phyloP scores from a whole-genome alignment of 495 filamentous ascomycete genomes.

The Astrothelium subdiscretum region DNA sequence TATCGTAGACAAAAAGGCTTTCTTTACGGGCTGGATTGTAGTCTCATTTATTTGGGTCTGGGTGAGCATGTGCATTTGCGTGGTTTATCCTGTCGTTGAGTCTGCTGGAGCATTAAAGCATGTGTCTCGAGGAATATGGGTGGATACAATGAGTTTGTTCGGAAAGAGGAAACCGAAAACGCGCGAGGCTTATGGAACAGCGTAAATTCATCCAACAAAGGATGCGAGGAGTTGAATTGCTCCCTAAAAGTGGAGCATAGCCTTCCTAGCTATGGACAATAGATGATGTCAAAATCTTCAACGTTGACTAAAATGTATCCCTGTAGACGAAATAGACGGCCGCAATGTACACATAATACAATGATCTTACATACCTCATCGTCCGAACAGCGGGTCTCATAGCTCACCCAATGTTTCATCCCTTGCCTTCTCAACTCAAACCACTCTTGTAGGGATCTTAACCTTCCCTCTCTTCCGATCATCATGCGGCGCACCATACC shows the following conservation, averaged over 20 bases:
- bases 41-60: constrained; percentile 37
- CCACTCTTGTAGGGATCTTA: constrained; percentile 59
- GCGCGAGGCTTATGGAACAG: not conserved
- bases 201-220: not conserved
- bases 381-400: too few relatives aligned
- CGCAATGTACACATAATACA: not conserved
- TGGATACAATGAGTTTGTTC: constrained; percentile 4
- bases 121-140: constrained; percentile 8
- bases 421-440: constrained; percentile 15
- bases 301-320: too few relatives aligned
- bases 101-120: constrained; percentile 24
- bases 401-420: not conserved
- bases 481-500: constrained; percentile 58
- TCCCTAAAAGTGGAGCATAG: too few relatives aligned
- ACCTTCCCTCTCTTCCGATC: constrained; percentile 62
- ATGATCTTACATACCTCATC: not conserved
- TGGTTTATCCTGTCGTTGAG: constrained; percentile 34
- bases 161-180: constrained; percentile 6
- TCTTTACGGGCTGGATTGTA: constrained; percentile 36
- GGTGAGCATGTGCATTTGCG: constrained; percentile 32
- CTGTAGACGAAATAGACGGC: not conserved
- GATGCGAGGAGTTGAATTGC: not conserved
- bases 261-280: too few relatives aligned
- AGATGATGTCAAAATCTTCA: too few relatives aligned
- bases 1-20: constrained; percentile 13